phyloP scores from a whole-genome alignment of 164 flowering plant species.

The Aristolochia californica region DNA sequence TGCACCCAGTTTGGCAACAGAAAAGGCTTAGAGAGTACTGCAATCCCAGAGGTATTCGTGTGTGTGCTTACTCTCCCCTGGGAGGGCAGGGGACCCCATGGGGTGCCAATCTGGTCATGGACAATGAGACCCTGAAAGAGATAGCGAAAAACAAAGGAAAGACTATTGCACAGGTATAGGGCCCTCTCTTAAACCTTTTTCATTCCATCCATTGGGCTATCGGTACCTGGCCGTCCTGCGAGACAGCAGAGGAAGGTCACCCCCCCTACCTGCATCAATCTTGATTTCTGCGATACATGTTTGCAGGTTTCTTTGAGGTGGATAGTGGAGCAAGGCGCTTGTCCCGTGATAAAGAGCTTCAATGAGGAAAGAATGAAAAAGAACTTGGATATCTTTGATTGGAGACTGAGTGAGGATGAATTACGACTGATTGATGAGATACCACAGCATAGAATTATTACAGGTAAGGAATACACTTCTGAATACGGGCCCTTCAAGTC shows the following conservation, averaged over 20 bases:
- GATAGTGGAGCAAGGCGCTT: slow-evolving; percentile 22
- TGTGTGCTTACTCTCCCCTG: slow-evolving; percentile 22
- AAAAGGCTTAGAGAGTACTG: slow-evolving; percentile 16
- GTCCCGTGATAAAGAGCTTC: slow-evolving; percentile 19
- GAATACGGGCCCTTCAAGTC: slow-evolving; percentile 16
- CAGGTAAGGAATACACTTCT: slow-evolving; percentile 3
- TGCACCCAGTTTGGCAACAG: slow-evolving; percentile 24
- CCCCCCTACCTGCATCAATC: too few relatives aligned
- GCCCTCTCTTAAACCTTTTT: background rate
- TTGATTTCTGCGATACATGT: background rate
- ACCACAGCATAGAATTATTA: slow-evolving; percentile 11
- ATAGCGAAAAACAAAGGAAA: slow-evolving; percentile 23
- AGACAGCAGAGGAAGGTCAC: too few relatives aligned
- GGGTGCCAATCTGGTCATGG: slow-evolving; percentile 17
- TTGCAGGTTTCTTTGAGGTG: slow-evolving; percentile 22
- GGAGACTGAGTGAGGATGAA: slow-evolving; percentile 20
- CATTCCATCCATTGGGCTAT: too few relatives aligned
- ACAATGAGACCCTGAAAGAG: slow-evolving; percentile 8
- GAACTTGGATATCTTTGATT: slow-evolving; percentile 20
- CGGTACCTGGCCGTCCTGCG: background rate
- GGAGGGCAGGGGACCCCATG: slow-evolving; percentile 16
- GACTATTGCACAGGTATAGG: slow-evolving; percentile 18
- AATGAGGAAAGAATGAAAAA: slow-evolving; percentile 16
- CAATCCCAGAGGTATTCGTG: slow-evolving; percentile 10
- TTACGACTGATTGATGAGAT: slow-evolving; percentile 7